Base-by-base conservation (phyloP, 2,329 filamentous ascomycete species). In the Monosporascus sp. region DNA sequence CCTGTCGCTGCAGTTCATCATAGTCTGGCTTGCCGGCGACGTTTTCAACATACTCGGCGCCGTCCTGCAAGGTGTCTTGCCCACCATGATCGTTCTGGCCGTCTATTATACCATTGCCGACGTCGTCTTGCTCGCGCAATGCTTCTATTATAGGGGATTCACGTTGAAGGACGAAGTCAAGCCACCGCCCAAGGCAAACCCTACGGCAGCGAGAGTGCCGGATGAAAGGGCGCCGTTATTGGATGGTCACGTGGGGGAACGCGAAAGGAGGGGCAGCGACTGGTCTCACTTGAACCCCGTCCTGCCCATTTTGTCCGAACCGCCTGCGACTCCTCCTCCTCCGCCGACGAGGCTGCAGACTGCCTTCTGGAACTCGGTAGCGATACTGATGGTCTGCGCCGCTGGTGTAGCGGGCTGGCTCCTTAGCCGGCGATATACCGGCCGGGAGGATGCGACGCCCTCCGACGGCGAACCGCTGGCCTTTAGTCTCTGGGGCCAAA, bases 21-120 rank as follows among this genome's bases (percentile, higher is more conserved):
- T 95, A 55, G 83, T 96, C 64, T 99, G 94, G 94, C 80, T 97
- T 2, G 79, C 87, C 1, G 94, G 94, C 50, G 94, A 99, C 84
- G 86, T 97, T 60, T 97, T 96, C 78, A 97, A 97, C 68, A 95
- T 97, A 58, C 78, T 96, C 3, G 93, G 93, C n/a, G 89, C 91
- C 18, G 84, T 97, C 17, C 71, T 97, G 11, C 93, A 97, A 70
- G 88, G 89, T 52, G 93, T 99, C 7, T 72, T 97, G 51, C 92
- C 94, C 1, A 99, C 93, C 0, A 97, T 97, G 84, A 86, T 90
- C 57, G 96, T 96, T 51, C 78, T 97, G n/a, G 92, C 92, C 14
- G 81, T 96, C 17, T 96, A 96, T 71, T 96, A 97, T 69, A 95
- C 92, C 17, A 79, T 96, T 38, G 91, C 91, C 56, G 93, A 97